A percentile compares a stretch with the other conserved stretches of the same genome.
These are phyloP conservation scores for Opeltia flavorubescens DNA, from an alignment of 495 filamentous ascomycete species.

Conservation along the genomic window DNA sequence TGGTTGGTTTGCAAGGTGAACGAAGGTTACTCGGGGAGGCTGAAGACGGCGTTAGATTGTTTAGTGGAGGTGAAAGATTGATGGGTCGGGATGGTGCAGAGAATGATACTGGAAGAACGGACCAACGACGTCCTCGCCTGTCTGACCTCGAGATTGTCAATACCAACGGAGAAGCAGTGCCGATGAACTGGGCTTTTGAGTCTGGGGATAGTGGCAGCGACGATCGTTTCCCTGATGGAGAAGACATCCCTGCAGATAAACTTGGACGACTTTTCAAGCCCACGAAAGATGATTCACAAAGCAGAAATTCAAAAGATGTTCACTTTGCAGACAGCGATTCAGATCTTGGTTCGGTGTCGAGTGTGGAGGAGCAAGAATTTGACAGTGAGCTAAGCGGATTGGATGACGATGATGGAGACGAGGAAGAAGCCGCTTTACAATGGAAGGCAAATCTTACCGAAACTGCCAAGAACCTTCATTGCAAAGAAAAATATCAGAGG, in stretches of 20 bases:
- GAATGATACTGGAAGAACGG: conserved; percentile 54
- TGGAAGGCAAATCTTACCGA: conserved; percentile 84
- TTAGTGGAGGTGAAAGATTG: conserved; percentile 60
- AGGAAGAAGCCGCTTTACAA: conserved; percentile 48
- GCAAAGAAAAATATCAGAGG: conserved; percentile 51
- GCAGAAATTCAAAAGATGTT: conserved; percentile 44
- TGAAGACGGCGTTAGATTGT: conserved; percentile 68
- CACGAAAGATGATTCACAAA: conserved; percentile 25
- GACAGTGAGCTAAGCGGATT: conserved; percentile 40
- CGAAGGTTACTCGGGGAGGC: conserved; percentile 69
- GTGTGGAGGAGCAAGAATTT: conserved; percentile 43
- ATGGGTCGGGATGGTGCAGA: conserved; percentile 39
- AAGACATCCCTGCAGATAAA: conserved; percentile 35
- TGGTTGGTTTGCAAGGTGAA: conserved; percentile 77
- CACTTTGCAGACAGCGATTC: conserved; percentile 95
- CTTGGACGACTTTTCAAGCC: conserved; percentile 39
- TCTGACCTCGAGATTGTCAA: conserved; percentile 42
- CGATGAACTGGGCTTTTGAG: conserved; percentile 49
- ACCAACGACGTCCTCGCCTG: conserved; percentile 49
- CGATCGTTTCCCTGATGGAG: conserved; percentile 22
- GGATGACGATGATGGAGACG: conserved; percentile 38
- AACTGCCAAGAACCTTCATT: conserved; percentile 58
- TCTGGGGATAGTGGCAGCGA: conserved; percentile 42
- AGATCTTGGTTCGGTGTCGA: conserved; percentile 82
- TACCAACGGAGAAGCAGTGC: conserved; percentile 38